These are phyloP conservation scores for Scopulariopsis brevicaulis DNA, from an alignment of 2,329 filamentous ascomycete species.

Conservation along the genomic window DNA sequence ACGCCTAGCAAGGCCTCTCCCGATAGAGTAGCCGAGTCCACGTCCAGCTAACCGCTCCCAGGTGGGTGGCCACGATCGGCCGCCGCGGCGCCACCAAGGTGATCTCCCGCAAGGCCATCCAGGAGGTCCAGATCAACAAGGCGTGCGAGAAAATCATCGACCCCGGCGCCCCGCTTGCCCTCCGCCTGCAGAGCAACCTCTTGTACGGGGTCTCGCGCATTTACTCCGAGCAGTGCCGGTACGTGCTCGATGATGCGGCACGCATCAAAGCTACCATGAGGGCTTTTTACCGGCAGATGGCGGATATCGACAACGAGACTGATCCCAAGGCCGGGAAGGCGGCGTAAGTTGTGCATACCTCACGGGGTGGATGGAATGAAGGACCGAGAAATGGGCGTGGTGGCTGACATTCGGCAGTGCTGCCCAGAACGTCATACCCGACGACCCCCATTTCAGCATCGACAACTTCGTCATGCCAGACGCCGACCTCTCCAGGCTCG, in stretches of 20 bases:
- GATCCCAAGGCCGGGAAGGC: constrained; percentile 62
- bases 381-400: not conserved
- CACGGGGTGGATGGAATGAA: not conserved
- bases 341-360: constrained; percentile 46
- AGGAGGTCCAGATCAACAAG: constrained; percentile 75
- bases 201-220: constrained; percentile 80
- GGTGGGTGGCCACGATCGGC: constrained; percentile 86
- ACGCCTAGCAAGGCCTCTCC: not conserved
- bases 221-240: constrained; percentile 76
- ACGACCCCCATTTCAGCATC: constrained; percentile 74
- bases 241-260: constrained; percentile 72
- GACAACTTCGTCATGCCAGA: constrained; percentile 46
- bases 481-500: constrained; percentile 32
- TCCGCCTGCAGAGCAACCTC: constrained; percentile 81
- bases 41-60: constrained; percentile 21
- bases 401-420: constrained; percentile 37
- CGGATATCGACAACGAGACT: constrained; percentile 21
- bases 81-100: constrained; percentile 52
- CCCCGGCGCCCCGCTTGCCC: constrained; percentile 71
- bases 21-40: not conserved
- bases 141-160: constrained; percentile 83
- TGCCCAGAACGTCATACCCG: constrained; percentile 63
- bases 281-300: constrained; percentile 43
- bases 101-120: constrained; percentile 78
- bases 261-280: constrained; percentile 64